Evolutionary conservation across 306 rosid genomes (phyloP), one percentile per base, ranked within the genome.

Genomic region (Begonia loranthoides): DNA sequence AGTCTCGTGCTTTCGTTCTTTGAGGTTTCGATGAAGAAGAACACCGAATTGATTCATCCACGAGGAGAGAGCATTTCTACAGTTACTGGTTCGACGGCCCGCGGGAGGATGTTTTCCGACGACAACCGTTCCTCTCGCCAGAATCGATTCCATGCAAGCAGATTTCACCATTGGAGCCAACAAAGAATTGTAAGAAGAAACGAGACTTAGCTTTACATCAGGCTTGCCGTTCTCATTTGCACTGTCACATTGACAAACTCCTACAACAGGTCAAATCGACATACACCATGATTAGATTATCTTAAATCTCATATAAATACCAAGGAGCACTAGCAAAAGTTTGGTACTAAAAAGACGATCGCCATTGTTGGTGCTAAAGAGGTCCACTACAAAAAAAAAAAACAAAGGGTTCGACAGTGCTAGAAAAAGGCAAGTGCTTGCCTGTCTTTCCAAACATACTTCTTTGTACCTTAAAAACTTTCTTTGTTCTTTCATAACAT

Each of bases 11-110:
- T 77, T 81, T 69, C 94, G 69, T 54, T 88, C 96, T 41, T 79
- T 88, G 61, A 88, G 93, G 74, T 89, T 88, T 71, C 96, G 75
- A 9, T 79, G 94, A 15, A 88, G 77, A 14, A 88, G 67, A 13
- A 81, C 60, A 12, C 50, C 67, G 70, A 88, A 81, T 52, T 84
- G 86, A 75, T 78, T 74, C 60, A 79, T 67, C 94, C 96, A 88
- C 10, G 69, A 66, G 17, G 71, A 55, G 47, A 84, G 12, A 55
- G 60, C 56, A 13, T 66, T 58, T 54, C 64, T 56, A 12, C 16
- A 43, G 12, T 36, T 39, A 34, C 44, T 54, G 21, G 36, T 45
- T 61, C 63, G 55, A 0, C 47, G 54, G 33, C 62, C 71, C 54
- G 62, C 69, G 8, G 73, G 38, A 41, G 64, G 62, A 54, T 15